These are phyloP conservation scores for Colletotrichum sp. DNA, from an alignment of 2,329 filamentous ascomycete species.

Conservation along the genomic window DNA sequence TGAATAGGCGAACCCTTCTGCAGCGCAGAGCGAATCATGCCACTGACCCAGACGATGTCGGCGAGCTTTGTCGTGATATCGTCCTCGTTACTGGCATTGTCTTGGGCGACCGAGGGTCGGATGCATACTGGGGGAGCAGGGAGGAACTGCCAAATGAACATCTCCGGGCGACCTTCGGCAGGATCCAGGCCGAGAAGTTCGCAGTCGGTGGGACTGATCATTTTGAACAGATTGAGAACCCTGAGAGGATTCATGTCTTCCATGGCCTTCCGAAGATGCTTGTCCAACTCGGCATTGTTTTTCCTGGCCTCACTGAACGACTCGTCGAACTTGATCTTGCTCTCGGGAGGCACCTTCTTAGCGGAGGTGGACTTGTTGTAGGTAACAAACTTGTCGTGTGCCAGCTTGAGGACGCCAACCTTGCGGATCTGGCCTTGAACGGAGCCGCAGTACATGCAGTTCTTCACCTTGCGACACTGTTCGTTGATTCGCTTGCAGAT, in stretches of 20 bases:
- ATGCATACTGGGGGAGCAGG: constrained; percentile 95
- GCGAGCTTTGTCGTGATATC: constrained; percentile 97
- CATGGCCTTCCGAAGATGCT: constrained; percentile 88
- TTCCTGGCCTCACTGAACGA: constrained; percentile 84
- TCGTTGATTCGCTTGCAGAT: constrained; percentile 89
- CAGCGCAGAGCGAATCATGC: constrained; percentile 82
- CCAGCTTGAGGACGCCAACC: constrained; percentile 88
- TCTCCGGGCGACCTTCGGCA: constrained; percentile 86
- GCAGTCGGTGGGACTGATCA: constrained; percentile 83
- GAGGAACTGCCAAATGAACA: constrained; percentile 97
- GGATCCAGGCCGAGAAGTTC: constrained; percentile 90
- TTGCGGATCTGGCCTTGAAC: constrained; percentile 94
- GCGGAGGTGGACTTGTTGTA: constrained; percentile 89
- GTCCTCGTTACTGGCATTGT: constrained; percentile 92
- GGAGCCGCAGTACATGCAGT: constrained; percentile 79
- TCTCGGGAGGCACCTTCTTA: constrained; percentile 81
- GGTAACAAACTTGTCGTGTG: constrained; percentile 88
- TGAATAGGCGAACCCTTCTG: constrained; percentile 83
- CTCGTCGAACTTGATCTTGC: constrained; percentile 84
- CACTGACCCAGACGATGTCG: constrained; percentile 93
- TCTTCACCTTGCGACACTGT: constrained; percentile 85
- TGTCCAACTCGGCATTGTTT: constrained; percentile 82
- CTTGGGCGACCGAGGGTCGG: constrained; percentile 90
- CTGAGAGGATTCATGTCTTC: constrained; percentile 92
- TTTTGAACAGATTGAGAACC: constrained; percentile 89